phyloP scores from a whole-genome alignment of 2,329 filamentous ascomycete genomes.

The Nannizziopsis barbatae region DNA sequence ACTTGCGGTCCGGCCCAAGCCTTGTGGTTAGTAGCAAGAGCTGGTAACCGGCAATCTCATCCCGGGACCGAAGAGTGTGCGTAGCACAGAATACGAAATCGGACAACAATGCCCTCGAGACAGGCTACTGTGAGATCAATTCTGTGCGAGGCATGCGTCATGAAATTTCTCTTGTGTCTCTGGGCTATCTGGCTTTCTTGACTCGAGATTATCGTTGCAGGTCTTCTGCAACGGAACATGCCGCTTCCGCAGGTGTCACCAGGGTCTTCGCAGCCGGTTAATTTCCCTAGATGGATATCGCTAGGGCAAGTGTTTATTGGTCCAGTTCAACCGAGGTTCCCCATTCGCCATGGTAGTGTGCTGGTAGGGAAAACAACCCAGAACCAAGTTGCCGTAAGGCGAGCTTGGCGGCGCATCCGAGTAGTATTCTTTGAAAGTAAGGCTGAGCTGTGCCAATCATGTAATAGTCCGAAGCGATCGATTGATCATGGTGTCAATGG shows the following conservation, averaged over 20 bases:
- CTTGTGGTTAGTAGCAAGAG: not conserved
- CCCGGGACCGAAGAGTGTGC: not conserved
- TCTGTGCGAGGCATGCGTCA: not conserved
- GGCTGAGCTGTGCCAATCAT: constrained; percentile 7
- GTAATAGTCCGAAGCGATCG: not conserved
- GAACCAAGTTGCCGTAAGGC: not conserved
- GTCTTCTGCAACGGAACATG: not conserved
- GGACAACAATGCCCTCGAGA: not conserved
- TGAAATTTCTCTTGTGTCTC: not conserved
- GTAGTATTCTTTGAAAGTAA: not conserved
- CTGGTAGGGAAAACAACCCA: not conserved
- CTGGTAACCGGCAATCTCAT: not conserved
- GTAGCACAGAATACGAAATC: constrained; percentile 1
- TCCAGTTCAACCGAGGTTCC: not conserved
- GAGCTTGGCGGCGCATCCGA: constrained; percentile 1
- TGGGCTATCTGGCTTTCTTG: not conserved
- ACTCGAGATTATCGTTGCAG: not conserved
- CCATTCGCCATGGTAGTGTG: not conserved
- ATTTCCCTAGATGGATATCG: not conserved
- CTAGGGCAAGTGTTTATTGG: not conserved
- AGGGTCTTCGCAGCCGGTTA: not conserved
- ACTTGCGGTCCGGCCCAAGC: not conserved
- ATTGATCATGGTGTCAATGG: too few relatives aligned
- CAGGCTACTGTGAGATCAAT: not conserved
- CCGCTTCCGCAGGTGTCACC: not conserved